Conservation (phyloP, 2,329 filamentous ascomycete genomes). For the Microcyclospora pomicola region DNA sequence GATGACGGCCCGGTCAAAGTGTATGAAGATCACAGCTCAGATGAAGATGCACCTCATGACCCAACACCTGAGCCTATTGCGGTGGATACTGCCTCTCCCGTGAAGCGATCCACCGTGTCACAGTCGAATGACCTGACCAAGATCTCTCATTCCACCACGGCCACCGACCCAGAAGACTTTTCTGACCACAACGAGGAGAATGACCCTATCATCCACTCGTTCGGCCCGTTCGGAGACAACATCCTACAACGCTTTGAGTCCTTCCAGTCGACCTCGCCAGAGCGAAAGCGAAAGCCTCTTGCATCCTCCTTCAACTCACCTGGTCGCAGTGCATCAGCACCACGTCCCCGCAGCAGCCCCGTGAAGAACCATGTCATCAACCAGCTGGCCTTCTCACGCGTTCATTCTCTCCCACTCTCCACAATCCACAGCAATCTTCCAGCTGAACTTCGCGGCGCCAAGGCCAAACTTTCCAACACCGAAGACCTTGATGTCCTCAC, state of each 20-base stretch:
- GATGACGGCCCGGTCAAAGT: slow-evolving; percentile 45
- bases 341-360: slow-evolving; percentile 22
- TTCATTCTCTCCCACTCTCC: slow-evolving; percentile 82
- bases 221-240: slow-evolving; percentile 79
- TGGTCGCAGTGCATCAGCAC: slow-evolving; percentile 10
- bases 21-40: slow-evolving; percentile 56
- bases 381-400: slow-evolving; percentile 84
- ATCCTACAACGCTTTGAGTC: slow-evolving; percentile 70
- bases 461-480: slow-evolving; percentile 16
- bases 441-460: slow-evolving; percentile 28
- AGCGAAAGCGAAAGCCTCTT: slow-evolving; percentile 26
- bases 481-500: slow-evolving; percentile 31
- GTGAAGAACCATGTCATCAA: slow-evolving; percentile 82
- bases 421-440: slow-evolving; percentile 82
- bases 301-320: slow-evolving; percentile 16
- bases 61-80: slow-evolving; percentile 12
- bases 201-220: slow-evolving; percentile 82
- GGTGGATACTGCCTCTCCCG: background rate
- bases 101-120: slow-evolving; percentile 2
- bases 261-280: slow-evolving; percentile 56
- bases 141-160: slow-evolving; percentile 8
- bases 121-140: slow-evolving; percentile 3
- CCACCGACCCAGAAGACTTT: slow-evolving; percentile 42
- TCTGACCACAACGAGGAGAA: slow-evolving; percentile 85
- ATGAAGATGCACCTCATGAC: slow-evolving; percentile 31